These are phyloP conservation scores for Mycena capillaripes DNA, from an alignment of 768 basidiomycete species.

Conservation along the genomic window DNA sequence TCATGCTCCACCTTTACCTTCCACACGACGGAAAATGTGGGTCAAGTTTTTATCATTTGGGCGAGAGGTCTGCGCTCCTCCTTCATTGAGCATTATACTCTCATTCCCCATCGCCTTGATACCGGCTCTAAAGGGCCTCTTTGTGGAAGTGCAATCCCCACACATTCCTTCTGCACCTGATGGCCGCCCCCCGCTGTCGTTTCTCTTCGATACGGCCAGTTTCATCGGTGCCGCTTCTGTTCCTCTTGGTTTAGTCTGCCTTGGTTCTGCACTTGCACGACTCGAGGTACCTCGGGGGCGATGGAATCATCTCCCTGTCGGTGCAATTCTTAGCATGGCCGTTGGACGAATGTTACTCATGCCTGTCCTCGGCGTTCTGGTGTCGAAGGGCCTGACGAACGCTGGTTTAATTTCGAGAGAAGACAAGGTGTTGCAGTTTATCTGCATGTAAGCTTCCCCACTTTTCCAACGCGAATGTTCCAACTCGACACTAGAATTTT, in stretches of 20 bases:
- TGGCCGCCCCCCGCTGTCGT: conserved; percentile 74
- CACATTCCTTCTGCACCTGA: conserved; percentile 70
- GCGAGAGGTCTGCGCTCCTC: conserved; percentile 55
- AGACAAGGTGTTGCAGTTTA: conserved; percentile 63
- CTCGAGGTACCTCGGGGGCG: conserved; percentile 56
- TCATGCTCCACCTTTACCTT: background rate
- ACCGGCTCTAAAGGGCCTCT: conserved; percentile 71
- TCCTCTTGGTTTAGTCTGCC: conserved; percentile 71
- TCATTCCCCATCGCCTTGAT: conserved; percentile 71
- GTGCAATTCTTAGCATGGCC: conserved; percentile 58
- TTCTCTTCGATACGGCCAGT: conserved; percentile 67
- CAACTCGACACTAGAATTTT: background rate
- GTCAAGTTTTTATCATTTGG: background rate
- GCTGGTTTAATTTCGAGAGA: conserved; percentile 51
- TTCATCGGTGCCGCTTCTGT: conserved; percentile 76
- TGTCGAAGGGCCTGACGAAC: conserved; percentile 54
- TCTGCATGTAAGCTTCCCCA: conserved; percentile 52
- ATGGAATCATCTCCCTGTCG: conserved; percentile 53
- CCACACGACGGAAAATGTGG: background rate
- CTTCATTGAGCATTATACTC: conserved; percentile 66
- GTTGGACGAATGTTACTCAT: conserved; percentile 57
- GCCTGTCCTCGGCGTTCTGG: conserved; percentile 63
- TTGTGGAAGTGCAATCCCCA: conserved; percentile 60
- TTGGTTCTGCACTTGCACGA: conserved; percentile 71
- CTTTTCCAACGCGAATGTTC: too few species aligned